Conservation (phyloP, 257 asterid species). For the Nicotiana sylvestris region DNA sequence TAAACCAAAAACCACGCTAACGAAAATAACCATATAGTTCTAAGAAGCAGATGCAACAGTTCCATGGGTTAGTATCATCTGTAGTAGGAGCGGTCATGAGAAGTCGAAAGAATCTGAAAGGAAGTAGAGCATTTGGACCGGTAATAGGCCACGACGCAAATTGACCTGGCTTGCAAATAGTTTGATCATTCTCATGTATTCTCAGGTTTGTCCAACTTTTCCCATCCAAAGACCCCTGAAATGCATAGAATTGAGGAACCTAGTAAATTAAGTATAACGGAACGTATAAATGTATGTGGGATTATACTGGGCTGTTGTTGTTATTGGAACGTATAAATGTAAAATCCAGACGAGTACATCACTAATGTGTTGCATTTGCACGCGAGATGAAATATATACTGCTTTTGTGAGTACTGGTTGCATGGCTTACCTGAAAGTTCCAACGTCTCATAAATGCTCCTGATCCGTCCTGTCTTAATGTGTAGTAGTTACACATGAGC, state of each 20-base stretch:
- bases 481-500: slow-evolving; percentile 96
- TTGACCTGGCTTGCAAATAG: slow-evolving; percentile 80
- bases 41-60: slow-evolving; percentile 84
- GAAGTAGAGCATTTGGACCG: slow-evolving; percentile 82
- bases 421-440: slow-evolving; percentile 75
- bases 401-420: background rate
- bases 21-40: slow-evolving; percentile 94
- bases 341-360: background rate
- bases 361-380: background rate
- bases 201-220: slow-evolving; percentile 77
- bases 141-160: slow-evolving; percentile 84
- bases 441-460: slow-evolving; percentile 70
- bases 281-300: too few species aligned
- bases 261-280: too few species aligned
- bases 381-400: background rate
- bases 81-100: slow-evolving; percentile 60
- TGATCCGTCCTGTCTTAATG: slow-evolving; percentile 95
- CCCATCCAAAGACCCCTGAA: slow-evolving; percentile 86
- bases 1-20: slow-evolving; percentile 2
- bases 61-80: slow-evolving; percentile 70
- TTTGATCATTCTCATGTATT: slow-evolving; percentile 73
- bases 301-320: too few species aligned
- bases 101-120: slow-evolving; percentile 76
- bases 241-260: background rate
- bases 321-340: background rate